A percentile compares a stretch with the other conserved stretches of the same genome.
Evolutionary conservation across 805 yeast species (phyloP).

Genomic region (Komagataella populi): DNA sequence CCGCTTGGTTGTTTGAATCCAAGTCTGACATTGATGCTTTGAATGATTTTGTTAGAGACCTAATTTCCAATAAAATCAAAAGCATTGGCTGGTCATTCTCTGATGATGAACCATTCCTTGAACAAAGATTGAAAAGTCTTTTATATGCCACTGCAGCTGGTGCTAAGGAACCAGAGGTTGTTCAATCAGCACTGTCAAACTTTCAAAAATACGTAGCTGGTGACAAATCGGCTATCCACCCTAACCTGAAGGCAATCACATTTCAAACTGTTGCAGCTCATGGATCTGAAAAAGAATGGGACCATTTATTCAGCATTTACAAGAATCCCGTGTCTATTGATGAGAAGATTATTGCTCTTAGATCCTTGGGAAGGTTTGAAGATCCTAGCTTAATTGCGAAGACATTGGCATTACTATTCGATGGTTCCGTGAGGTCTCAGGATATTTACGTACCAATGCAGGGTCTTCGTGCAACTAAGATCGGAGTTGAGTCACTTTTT

Average conservation of each 20-base stretch:
- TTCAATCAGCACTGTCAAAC: slow-evolving; percentile 28
- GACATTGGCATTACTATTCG: slow-evolving; percentile 40
- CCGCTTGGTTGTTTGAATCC: slow-evolving; percentile 43
- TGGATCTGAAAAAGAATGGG: slow-evolving; percentile 53
- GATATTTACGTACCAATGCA: slow-evolving; percentile 51
- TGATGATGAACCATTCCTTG: slow-evolving; percentile 39
- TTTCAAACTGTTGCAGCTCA: slow-evolving; percentile 51
- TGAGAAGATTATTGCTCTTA: slow-evolving; percentile 58
- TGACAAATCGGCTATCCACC: slow-evolving; percentile 55
- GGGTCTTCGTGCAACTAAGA: slow-evolving; percentile 49
- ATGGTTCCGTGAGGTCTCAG: slow-evolving; percentile 56
- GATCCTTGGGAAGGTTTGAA: slow-evolving; percentile 52
- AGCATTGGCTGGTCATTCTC: slow-evolving; percentile 54
- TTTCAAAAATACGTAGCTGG: slow-evolving; percentile 47
- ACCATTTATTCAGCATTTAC: slow-evolving; percentile 47
- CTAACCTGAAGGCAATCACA: slow-evolving; percentile 56
- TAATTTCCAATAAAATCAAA: slow-evolving; percentile 39
- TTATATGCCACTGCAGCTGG: slow-evolving; percentile 48
- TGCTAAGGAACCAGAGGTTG: slow-evolving; percentile 32
- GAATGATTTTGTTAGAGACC: slow-evolving; percentile 35
- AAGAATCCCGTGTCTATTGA: slow-evolving; percentile 45
- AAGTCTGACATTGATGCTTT: slow-evolving; percentile 31
- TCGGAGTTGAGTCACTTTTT: slow-evolving; percentile 64
- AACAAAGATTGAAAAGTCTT: slow-evolving; percentile 52
- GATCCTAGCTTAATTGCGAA: slow-evolving; percentile 36